Percentiles rank a stretch among this genome's conserved stretches.
phyloP scores from a whole-genome alignment of 2,329 filamentous ascomycete genomes.

The Colletotrichum gigasporum region DNA sequence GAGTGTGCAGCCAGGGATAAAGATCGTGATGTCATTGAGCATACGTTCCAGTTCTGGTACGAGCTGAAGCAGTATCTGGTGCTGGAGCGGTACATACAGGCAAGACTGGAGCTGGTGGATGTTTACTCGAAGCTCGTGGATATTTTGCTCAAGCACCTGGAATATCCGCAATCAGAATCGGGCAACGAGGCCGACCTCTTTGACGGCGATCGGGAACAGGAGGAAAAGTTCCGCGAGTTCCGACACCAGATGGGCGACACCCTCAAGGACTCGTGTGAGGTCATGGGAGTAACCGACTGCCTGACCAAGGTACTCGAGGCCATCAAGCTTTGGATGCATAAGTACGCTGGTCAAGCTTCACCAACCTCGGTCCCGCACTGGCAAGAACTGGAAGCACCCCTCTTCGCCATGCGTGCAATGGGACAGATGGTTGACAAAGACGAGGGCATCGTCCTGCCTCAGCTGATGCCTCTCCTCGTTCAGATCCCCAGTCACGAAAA shows the following conservation, averaged over 20 bases:
- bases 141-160: constrained; percentile 88
- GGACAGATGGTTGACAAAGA: constrained; percentile 94
- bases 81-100: constrained; percentile 86
- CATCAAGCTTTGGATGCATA: constrained; percentile 89
- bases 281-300: constrained; percentile 93
- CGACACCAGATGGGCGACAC: constrained; percentile 98
- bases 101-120: constrained; percentile 79
- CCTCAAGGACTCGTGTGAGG: constrained; percentile 95
- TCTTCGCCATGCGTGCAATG: constrained; percentile 96
- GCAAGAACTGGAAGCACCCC: constrained; percentile 94
- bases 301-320: constrained; percentile 86
- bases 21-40: constrained; percentile 89
- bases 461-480: constrained; percentile 91
- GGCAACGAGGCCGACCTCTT: constrained; percentile 86
- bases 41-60: constrained; percentile 98
- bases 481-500: constrained; percentile 97
- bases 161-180: constrained; percentile 82
- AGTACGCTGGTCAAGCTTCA: constrained; percentile 80
- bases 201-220: constrained; percentile 92
- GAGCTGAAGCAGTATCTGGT: constrained; percentile 97
- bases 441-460: constrained; percentile 86
- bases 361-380: constrained; percentile 85
- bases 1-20: constrained; percentile 89
- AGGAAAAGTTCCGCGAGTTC: constrained; percentile 97
- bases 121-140: constrained; percentile 92